These are phyloP conservation scores for Thraustochytrium sp. DNA, from an alignment of 352 stramenopile genomes.

Conservation along the genomic window DNA sequence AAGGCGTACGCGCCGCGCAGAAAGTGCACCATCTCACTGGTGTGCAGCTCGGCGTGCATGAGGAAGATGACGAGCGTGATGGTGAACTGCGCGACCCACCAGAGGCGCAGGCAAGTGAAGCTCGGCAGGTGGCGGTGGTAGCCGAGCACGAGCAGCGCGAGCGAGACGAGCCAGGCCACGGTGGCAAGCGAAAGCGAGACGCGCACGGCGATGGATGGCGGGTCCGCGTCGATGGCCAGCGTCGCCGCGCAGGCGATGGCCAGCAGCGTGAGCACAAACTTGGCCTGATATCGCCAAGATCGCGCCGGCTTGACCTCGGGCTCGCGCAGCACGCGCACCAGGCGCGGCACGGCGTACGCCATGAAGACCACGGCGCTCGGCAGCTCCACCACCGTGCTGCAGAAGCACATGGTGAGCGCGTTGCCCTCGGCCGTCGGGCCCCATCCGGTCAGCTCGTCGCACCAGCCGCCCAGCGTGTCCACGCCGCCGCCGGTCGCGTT, in stretches of 20 bases:
- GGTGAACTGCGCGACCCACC: slow-evolving; percentile 30
- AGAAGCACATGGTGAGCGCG: slow-evolving; percentile 37
- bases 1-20: not conserved
- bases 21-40: not conserved
- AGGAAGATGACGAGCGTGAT: slow-evolving; percentile 16
- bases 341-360: not conserved
- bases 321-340: not conserved
- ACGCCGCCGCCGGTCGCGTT: not conserved
- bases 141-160: slow-evolving; percentile 3
- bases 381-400: not conserved
- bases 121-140: not conserved
- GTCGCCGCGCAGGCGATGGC: not conserved
- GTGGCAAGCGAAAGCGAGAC: not conserved
- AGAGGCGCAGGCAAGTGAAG: slow-evolving; percentile 16
- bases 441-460: slow-evolving; percentile 5
- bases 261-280: slow-evolving; percentile 1
- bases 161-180: not conserved
- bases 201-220: not conserved
- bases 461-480: slow-evolving; percentile 18
- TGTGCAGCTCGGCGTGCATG: slow-evolving; percentile 30
- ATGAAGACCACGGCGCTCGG: not conserved
- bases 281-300: not conserved
- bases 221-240: slow-evolving; percentile 4
- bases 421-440: not conserved
- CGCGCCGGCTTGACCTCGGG: slow-evolving; percentile 5